phyloP scores from a whole-genome alignment of 2,329 filamentous ascomycete genomes.

The Colletotrichum sublineola region DNA sequence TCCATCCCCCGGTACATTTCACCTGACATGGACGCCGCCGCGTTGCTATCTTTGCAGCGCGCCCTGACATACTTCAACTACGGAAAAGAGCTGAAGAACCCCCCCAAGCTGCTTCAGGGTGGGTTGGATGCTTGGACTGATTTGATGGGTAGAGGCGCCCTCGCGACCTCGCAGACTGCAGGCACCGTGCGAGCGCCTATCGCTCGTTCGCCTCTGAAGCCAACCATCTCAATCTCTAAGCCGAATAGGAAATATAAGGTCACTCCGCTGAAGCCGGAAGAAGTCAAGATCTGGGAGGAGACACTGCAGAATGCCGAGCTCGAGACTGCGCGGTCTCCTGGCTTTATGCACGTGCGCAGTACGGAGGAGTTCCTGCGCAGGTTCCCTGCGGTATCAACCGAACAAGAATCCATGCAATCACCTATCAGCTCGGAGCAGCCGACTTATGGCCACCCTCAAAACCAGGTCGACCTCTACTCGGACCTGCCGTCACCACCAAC shows the following conservation, averaged over 20 bases:
- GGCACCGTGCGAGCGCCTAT: slow-evolving; percentile 39
- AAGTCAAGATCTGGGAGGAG: slow-evolving; percentile 85
- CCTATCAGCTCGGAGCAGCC: slow-evolving; percentile 45
- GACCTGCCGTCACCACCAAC: slow-evolving; percentile 70
- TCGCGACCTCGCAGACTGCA: slow-evolving; percentile 57
- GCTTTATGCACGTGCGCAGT: slow-evolving; percentile 71
- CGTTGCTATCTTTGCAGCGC: slow-evolving; percentile 80
- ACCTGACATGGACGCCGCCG: slow-evolving; percentile 58
- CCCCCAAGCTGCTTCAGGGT: slow-evolving; percentile 83
- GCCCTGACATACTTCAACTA: slow-evolving; percentile 89
- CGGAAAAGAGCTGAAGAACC: slow-evolving; percentile 77
- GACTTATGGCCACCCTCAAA: slow-evolving; percentile 36
- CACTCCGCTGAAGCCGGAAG: slow-evolving; percentile 82
- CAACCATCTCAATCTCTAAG: slow-evolving; percentile 40
- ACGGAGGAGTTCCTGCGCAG: slow-evolving; percentile 88
- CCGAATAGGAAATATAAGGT: slow-evolving; percentile 61
- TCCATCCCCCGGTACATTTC: slow-evolving; percentile 57
- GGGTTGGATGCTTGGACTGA: slow-evolving; percentile 90
- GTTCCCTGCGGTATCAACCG: slow-evolving; percentile 78
- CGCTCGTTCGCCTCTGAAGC: slow-evolving; percentile 34
- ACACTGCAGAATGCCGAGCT: slow-evolving; percentile 76
- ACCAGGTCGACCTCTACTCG: slow-evolving; percentile 55
- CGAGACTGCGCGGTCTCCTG: slow-evolving; percentile 61
- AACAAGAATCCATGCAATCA: slow-evolving; percentile 71
- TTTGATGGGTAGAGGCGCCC: slow-evolving; percentile 78